Evolutionary conservation across 495 filamentous ascomycete genomes (phyloP).

Genomic region (Penicillium verhagenii): DNA sequence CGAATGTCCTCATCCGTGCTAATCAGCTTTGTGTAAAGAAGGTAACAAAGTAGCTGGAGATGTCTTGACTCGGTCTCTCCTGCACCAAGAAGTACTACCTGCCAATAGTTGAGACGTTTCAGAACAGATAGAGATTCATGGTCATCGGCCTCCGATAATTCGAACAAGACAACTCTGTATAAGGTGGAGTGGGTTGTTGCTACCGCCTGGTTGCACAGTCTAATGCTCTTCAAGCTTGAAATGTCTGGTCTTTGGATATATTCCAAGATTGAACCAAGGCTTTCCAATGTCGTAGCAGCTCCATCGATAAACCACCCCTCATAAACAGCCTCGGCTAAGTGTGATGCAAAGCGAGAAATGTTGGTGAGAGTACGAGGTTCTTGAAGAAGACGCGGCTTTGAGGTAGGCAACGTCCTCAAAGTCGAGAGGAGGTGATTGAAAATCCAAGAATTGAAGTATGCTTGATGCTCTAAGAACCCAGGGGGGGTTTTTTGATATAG

Average conservation of each 20-base stretch:
- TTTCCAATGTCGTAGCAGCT: conserved; percentile 72
- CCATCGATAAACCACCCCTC: conserved; percentile 96
- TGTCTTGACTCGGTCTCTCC: conserved; percentile 72
- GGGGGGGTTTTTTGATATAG: conserved; percentile 87
- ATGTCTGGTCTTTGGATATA: conserved; percentile 87
- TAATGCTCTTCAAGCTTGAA: conserved; percentile 73
- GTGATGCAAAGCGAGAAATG: conserved; percentile 71
- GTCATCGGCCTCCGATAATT: conserved; percentile 79
- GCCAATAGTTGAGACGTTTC: conserved; percentile 90
- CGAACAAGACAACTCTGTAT: conserved; percentile 71
- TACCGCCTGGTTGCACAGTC: conserved; percentile 81
- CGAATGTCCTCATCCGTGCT: conserved; percentile 62
- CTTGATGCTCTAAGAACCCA: conserved; percentile 89
- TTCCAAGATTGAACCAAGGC: conserved; percentile 79
- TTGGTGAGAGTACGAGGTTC: conserved; percentile 86
- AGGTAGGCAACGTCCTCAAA: conserved; percentile 64
- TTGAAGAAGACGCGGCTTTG: conserved; percentile 67
- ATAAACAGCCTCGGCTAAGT: conserved; percentile 85
- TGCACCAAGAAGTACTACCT: conserved; percentile 79
- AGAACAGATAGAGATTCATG: conserved; percentile 65
- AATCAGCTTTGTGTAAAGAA: conserved; percentile 81
- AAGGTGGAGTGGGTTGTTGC: conserved; percentile 71
- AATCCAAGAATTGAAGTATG: conserved; percentile 90
- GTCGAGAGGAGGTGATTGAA: conserved; percentile 71
- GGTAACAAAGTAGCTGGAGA: conserved; percentile 81